phyloP scores from a whole-genome alignment of 805 yeast species.

The Kregervanrija pseudodelftensis region DNA sequence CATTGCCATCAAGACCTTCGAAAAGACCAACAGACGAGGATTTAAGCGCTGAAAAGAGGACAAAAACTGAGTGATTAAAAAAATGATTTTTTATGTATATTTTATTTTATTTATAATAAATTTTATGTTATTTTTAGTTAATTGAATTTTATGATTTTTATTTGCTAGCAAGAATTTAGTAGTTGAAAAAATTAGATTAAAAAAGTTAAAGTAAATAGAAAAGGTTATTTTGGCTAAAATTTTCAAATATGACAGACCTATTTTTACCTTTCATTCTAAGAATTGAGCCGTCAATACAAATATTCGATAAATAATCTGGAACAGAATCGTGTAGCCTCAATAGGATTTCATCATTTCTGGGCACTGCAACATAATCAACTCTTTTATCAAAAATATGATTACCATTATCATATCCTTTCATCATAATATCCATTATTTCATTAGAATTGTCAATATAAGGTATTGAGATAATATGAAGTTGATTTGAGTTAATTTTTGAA shows the following conservation, averaged over 20 bases:
- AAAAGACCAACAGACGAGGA: constrained; percentile 18
- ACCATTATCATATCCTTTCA: constrained; percentile 50
- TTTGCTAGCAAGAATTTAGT: not conserved
- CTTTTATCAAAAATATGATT: constrained; percentile 40
- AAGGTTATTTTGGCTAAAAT: constrained; percentile 2
- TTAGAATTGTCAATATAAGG: constrained; percentile 22
- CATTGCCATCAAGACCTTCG: constrained; percentile 5
- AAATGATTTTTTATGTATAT: not conserved
- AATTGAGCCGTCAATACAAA: constrained; percentile 65
- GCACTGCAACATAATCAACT: constrained; percentile 39
- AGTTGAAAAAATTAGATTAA: too few relatives aligned
- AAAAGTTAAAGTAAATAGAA: not conserved
- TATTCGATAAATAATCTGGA: constrained; percentile 35
- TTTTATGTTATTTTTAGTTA: not conserved
- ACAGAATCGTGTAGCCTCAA: constrained; percentile 20
- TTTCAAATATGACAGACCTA: not conserved
- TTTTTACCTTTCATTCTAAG: constrained; percentile 13
- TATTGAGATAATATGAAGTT: constrained; percentile 42
- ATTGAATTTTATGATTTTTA: not conserved
- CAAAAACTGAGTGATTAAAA: constrained; percentile 13
- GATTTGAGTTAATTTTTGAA: constrained; percentile 36
- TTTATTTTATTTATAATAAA: not conserved
- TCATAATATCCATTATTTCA: constrained; percentile 48
- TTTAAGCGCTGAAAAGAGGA: constrained; percentile 14
- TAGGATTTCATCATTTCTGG: constrained; percentile 9